phyloP scores from a whole-genome alignment of 2,329 filamentous ascomycete genomes.

The Pyricularia grisea region DNA sequence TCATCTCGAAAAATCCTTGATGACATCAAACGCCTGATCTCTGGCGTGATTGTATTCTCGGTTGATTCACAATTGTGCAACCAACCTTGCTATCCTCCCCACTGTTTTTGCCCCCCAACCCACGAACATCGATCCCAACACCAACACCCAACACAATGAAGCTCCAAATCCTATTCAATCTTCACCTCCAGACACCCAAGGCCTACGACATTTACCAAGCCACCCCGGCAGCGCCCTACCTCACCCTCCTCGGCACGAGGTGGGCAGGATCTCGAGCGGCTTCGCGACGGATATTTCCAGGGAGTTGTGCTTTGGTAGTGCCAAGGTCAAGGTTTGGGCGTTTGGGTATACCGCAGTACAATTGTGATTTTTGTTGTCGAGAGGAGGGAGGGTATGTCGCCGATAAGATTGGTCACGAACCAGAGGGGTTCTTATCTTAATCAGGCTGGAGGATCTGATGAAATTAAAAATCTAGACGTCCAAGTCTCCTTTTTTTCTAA shows the following conservation, averaged over 20 bases:
- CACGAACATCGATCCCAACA: too few species aligned
- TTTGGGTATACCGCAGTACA: constrained; percentile 41
- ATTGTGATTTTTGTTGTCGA: constrained; percentile 26
- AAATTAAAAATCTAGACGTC: constrained; percentile 13
- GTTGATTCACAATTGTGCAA: too few species aligned
- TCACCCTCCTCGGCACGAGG: constrained; percentile 39
- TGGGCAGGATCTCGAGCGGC: constrained; percentile 16
- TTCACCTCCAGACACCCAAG: constrained; percentile 42
- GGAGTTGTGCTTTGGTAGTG: constrained; percentile 24
- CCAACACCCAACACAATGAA: constrained; percentile 10
- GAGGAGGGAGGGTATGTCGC: constrained; percentile 3
- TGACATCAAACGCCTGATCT: too few species aligned
- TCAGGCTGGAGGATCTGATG: constrained; percentile 24
- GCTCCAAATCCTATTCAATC: constrained; percentile 44
- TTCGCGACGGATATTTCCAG: constrained; percentile 30
- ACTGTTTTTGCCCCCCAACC: too few species aligned
- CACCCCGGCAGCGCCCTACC: constrained; percentile 32
- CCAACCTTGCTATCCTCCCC: too few species aligned
- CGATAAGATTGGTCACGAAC: constrained; percentile 19
- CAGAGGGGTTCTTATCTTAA: constrained; percentile 20
- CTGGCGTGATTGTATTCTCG: too few species aligned
- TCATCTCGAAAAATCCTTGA: too few species aligned
- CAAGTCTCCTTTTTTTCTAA: too few species aligned
- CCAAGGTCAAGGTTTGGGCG: constrained; percentile 30
- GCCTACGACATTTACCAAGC: constrained; percentile 42